Evolutionary conservation across 2,329 filamentous ascomycete genomes (phyloP).

Genomic region (Cryphonectria nitschkei): DNA sequence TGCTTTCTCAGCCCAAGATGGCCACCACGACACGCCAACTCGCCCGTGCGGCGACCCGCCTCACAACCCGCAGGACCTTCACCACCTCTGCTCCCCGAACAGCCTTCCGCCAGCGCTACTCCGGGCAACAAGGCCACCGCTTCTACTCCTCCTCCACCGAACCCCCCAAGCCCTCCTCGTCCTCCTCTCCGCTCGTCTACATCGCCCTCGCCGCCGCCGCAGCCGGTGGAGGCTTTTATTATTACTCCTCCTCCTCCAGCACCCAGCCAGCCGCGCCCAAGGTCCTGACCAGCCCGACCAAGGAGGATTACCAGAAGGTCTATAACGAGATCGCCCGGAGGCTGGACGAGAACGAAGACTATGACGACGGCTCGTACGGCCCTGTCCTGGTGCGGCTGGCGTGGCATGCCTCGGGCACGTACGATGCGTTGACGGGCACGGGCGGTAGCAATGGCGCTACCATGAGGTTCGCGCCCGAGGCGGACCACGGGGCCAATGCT

Average conservation of each 20-base stretch:
- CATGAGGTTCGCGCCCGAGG: conserved; percentile 92
- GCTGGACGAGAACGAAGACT: conserved; percentile 88
- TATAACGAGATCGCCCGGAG: conserved; percentile 83
- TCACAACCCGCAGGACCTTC: conserved; percentile 62
- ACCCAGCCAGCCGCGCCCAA: conserved; percentile 54
- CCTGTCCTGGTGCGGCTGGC: conserved; percentile 88
- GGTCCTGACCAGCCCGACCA: conserved; percentile 68
- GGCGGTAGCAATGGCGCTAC: conserved; percentile 96
- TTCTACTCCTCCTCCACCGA: conserved; percentile 75
- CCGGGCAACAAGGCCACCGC: conserved; percentile 58
- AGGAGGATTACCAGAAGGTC: conserved; percentile 92
- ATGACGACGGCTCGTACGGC: conserved; percentile 95
- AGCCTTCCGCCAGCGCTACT: conserved; percentile 67
- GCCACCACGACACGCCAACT: conserved; percentile 56
- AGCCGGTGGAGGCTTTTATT: conserved; percentile 65
- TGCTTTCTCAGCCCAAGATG: conserved; percentile 37
- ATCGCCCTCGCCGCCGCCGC: conserved; percentile 58
- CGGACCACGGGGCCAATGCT: conserved; percentile 90
- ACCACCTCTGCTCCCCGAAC: conserved; percentile 60
- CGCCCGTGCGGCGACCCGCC: conserved; percentile 62
- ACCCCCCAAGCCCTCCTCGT: conserved; percentile 54
- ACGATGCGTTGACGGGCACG: conserved; percentile 83
- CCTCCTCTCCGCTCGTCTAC: conserved; percentile 55
- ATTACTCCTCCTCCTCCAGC: conserved; percentile 62
- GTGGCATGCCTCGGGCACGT: conserved; percentile 94